Conservation (phyloP, 2,329 filamentous ascomycete species). For the Rutstroemia sp. region DNA sequence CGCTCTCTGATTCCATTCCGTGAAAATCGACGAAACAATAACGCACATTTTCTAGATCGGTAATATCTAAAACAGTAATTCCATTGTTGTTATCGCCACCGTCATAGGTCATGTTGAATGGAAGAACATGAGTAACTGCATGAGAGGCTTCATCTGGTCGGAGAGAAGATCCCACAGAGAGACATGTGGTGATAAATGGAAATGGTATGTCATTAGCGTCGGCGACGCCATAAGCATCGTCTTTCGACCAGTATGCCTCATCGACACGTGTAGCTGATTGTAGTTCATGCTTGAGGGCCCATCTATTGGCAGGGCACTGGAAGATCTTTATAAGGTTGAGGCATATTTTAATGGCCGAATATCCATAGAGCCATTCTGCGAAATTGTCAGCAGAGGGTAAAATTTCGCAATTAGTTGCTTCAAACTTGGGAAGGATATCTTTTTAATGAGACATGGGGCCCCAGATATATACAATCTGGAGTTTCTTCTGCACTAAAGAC, state of each 20-base stretch:
- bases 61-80: constrained; percentile 24
- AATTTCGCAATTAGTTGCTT: too few relatives aligned
- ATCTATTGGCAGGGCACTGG: constrained; percentile 12
- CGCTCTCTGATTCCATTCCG: background rate
- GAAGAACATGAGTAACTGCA: background rate
- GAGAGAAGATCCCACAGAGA: background rate
- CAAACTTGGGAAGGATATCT: too few relatives aligned
- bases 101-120: background rate
- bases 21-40: constrained; percentile 18
- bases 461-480: too few relatives aligned
- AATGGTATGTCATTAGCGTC: background rate
- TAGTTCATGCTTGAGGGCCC: constrained; percentile 19
- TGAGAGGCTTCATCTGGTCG: background rate
- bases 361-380: background rate
- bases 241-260: background rate
- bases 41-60: constrained; percentile 8
- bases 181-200: background rate
- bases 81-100: constrained; percentile 17
- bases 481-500: background rate
- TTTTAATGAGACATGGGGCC: too few relatives aligned
- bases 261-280: background rate
- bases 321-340: constrained; percentile 14
- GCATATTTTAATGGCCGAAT: constrained; percentile 11
- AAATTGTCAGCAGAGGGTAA: background rate
- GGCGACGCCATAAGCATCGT: background rate